Base-by-base conservation (phyloP, 192 early-diverging fungal species). In the Chytriomyces sp. region DNA sequence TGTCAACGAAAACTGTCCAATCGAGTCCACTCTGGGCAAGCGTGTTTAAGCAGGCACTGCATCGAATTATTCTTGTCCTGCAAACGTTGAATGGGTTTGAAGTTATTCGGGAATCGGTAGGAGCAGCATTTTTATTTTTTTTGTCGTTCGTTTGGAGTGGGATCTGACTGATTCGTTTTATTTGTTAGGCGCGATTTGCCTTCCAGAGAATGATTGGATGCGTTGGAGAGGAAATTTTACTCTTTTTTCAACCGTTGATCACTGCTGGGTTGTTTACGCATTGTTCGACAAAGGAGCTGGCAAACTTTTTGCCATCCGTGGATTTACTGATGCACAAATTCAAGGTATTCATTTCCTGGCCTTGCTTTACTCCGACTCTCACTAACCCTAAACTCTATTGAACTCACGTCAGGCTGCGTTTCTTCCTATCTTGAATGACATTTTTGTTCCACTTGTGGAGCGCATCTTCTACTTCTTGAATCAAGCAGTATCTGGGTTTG, bases 181-280 rank as follows among this genome's bases (percentile, higher is more conserved):
- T 61, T 45, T 20, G 48, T 28, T 23, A 83, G 82, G 68, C 83
- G 1, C 82, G 82, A 16, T 83, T 79, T 64, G 83, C 94, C 16
- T 92, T 96, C 78, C 92, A 94, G 76, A 87, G 96, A 43, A 85
- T 97, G 85, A 91, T 97, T 60, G 92, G 91, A 69, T 92, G 94
- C 50, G 86, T 98, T 44, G 97, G 96, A 44, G 82, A 85, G 10
- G 93, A 94, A 71, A 86, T 94, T 11, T 82, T 97, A 49, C 92
- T 92, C 16, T 95, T 92, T 67, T 71, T 97, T 61, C 92, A 92
- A 3, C 85, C 91, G 5, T 77, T 97, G 48, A 91, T 96, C 66
- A 90, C 80, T 4, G 78, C 91, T 20, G 91, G 91, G 20, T 78
- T 98, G 13, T 78, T 97, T 35, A 87, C 87, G 23, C 91, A 91